Conservation (phyloP, 2,329 filamentous ascomycete genomes). For the Penicillium sp. region DNA sequence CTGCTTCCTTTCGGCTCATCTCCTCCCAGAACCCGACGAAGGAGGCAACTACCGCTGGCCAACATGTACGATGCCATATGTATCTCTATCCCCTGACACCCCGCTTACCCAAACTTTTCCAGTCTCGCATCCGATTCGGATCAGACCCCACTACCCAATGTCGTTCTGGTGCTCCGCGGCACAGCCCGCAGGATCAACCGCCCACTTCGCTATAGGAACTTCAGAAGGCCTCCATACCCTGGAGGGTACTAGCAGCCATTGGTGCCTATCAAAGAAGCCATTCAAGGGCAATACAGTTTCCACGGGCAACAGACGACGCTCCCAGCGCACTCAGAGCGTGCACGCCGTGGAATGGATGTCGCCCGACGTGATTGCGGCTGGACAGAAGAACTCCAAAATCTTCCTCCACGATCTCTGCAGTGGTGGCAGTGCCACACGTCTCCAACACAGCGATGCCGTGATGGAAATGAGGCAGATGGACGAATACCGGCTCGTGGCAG, state of each 20-base stretch:
- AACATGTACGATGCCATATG: conserved; percentile 20
- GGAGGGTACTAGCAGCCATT: conserved; percentile 27
- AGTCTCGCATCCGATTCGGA: conserved; percentile 30
- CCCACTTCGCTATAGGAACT: conserved; percentile 39
- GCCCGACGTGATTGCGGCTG: conserved; percentile 35
- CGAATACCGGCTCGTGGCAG: conserved; percentile 35
- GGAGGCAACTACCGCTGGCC: conserved; percentile 34
- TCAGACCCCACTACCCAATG: conserved; percentile 20
- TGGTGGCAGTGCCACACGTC: conserved; percentile 28
- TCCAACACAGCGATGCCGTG: conserved; percentile 36
- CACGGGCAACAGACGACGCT: background rate
- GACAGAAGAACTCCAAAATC: conserved; percentile 34
- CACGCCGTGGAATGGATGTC: conserved; percentile 41
- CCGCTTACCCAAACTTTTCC: background rate
- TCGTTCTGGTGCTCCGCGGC: conserved; percentile 40
- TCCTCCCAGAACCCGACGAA: conserved; percentile 33
- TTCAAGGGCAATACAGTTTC: background rate
- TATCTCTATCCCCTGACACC: background rate
- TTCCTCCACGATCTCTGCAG: conserved; percentile 38
- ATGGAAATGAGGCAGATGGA: conserved; percentile 37
- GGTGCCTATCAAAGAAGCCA: conserved; percentile 29
- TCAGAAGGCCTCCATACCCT: conserved; percentile 37
- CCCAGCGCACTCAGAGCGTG: conserved; percentile 13
- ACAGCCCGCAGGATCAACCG: conserved; percentile 28
- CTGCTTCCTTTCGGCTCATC: conserved; percentile 31